Conservation (phyloP, 2,329 filamentous ascomycete species). For the Huntiella savannae region DNA sequence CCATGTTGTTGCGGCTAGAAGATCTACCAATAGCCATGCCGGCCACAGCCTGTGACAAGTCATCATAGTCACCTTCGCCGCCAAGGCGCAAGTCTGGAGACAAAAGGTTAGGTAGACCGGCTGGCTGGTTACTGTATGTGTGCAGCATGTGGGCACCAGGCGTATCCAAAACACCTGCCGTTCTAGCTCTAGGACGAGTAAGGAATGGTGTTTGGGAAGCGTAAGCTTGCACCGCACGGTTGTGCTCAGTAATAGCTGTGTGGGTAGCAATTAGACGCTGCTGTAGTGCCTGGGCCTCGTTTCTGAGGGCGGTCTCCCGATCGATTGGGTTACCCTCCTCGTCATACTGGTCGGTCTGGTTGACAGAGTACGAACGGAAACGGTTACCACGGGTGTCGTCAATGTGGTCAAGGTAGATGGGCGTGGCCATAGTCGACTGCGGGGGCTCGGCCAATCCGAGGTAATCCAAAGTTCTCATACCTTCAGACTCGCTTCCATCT, state of each 20-base stretch:
- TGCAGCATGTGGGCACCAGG: conserved; percentile 46
- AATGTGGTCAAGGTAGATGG: conserved; percentile 50
- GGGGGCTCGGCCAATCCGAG: conserved; percentile 87
- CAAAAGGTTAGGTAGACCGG: conserved; percentile 51
- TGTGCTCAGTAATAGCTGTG: conserved; percentile 69
- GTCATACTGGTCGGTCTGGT: conserved; percentile 93
- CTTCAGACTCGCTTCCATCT: conserved; percentile 68
- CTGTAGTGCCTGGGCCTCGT: conserved; percentile 39
- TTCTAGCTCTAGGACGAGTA: conserved; percentile 72
- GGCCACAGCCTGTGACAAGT: conserved; percentile 65
- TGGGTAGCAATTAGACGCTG: conserved; percentile 45
- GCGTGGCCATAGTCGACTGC: conserved; percentile 58
- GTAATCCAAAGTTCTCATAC: conserved; percentile 83
- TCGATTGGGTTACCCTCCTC: conserved; percentile 70
- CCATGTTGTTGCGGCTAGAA: conserved; percentile 46
- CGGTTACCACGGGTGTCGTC: conserved; percentile 64
- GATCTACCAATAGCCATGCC: conserved; percentile 53
- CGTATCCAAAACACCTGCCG: conserved; percentile 76
- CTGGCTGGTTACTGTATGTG: conserved; percentile 53
- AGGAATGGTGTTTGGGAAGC: conserved; percentile 57
- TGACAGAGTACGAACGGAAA: conserved; percentile 94
- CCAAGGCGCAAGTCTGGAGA: conserved; percentile 55
- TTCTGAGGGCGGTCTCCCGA: conserved; percentile 30
- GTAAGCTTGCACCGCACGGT: conserved; percentile 81
- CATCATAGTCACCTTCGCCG: conserved; percentile 62